A percentile compares a stretch with the other conserved stretches of the same genome.
Conservation (phyloP, 345 rosid species). For the Eucalyptus microcorys region DNA sequence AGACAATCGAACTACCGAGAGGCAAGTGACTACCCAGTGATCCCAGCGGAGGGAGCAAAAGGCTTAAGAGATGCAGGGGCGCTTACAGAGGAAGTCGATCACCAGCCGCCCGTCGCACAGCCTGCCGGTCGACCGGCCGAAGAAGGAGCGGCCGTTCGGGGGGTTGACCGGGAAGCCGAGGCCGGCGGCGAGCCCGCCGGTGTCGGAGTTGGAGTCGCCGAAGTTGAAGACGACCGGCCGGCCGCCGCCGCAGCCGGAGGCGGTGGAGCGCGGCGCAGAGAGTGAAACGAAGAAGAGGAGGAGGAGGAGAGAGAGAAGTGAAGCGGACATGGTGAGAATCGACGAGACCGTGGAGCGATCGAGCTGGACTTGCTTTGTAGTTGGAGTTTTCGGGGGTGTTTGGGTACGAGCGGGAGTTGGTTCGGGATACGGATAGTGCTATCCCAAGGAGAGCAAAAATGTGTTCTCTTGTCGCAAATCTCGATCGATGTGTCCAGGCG, state of each 20-base stretch:
- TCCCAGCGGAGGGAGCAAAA: background rate
- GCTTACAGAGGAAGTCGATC: slow-evolving; percentile 78
- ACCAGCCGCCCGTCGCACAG: slow-evolving; percentile 80
- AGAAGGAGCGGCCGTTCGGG: slow-evolving; percentile 69
- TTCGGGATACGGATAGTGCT: background rate
- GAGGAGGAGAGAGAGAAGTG: background rate
- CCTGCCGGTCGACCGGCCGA: slow-evolving; percentile 60
- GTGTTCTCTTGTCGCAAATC: background rate
- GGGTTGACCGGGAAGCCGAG: slow-evolving; percentile 56
- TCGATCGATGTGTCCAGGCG: background rate
- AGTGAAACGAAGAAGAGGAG: background rate
- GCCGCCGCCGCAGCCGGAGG: slow-evolving; percentile 20
- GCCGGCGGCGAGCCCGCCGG: slow-evolving; percentile 82
- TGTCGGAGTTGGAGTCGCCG: slow-evolving; percentile 91
- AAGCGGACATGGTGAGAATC: background rate
- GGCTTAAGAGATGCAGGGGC: background rate
- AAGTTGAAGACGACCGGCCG: slow-evolving; percentile 72
- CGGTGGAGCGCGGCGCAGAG: background rate
- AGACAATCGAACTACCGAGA: background rate
- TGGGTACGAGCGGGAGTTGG: background rate
- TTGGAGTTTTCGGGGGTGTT: background rate
- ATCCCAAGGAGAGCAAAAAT: rapidly evolving
- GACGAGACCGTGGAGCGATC: rapidly evolving
- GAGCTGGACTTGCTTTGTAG: background rate
- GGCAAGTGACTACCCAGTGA: background rate